Evolutionary conservation across 805 yeast genomes (phyloP).

Genomic region (Candida ortonii): DNA sequence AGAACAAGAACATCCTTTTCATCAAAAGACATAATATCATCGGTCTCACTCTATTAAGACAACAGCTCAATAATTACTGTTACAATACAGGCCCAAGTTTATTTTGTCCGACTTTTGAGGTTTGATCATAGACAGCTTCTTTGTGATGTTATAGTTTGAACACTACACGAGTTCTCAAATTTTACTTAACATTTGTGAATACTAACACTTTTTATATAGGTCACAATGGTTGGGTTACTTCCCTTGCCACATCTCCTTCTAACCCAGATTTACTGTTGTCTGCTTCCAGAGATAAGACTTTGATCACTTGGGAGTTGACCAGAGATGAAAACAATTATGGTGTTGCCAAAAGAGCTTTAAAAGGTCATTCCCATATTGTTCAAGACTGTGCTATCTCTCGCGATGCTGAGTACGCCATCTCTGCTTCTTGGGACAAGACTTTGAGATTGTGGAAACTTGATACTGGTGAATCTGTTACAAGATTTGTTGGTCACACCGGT

Average conservation of each 20-base stretch:
- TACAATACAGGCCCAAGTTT: no score
- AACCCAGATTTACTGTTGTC: constrained; percentile 98
- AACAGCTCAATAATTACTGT: no score
- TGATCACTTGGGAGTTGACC: constrained; percentile 95
- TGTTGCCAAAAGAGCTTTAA: constrained; percentile 95
- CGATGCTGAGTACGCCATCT: constrained; percentile 96
- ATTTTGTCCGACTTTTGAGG: no score
- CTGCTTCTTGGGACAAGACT: constrained; percentile 99
- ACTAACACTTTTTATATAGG: constrained; percentile 34
- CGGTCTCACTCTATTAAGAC: no score
- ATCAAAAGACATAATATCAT: no score
- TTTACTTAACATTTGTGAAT: no score
- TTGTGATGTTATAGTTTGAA: no score
- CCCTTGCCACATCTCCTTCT: constrained; percentile 96
- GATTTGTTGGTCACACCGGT: constrained; percentile 97
- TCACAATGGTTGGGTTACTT: constrained; percentile 96
- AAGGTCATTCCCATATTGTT: constrained; percentile 99
- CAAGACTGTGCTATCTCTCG: constrained; percentile 97
- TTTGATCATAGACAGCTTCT: no score
- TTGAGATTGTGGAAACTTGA: constrained; percentile 97
- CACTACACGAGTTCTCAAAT: no score
- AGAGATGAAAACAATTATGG: constrained; percentile 97
- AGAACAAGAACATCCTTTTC: neutral
- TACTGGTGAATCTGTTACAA: constrained; percentile 88
- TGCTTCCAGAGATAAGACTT: constrained; percentile 98